Percentiles rank a stretch among this genome's conserved stretches.
Evolutionary conservation across 169 alveolate species (phyloP).

Genomic region (Eimeria falciformis): DNA sequence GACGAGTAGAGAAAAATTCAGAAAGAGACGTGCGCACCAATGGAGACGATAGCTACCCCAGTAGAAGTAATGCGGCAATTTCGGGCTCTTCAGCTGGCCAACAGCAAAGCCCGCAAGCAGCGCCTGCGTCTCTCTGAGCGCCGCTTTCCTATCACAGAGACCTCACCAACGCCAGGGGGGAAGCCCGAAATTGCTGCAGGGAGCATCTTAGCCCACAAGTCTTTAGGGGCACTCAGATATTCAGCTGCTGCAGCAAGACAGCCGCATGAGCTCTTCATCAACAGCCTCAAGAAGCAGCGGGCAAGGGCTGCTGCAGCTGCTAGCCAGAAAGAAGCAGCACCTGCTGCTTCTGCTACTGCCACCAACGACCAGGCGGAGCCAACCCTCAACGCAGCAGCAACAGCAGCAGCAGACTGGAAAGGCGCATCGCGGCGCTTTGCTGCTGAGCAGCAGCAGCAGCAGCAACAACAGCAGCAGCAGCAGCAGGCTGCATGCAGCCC

Average conservation of each 20-base stretch:
- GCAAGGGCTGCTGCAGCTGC: conserved; percentile 6
- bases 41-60: background rate
- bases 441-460: conserved; percentile 19
- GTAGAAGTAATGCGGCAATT: background rate
- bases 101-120: conserved; percentile 36
- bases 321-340: too few relatives aligned
- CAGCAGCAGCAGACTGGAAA: conserved; percentile 28
- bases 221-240: background rate
- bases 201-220: background rate
- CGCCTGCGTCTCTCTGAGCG: conserved; percentile 12
- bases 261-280: background rate
- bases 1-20: too few relatives aligned
- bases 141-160: background rate
- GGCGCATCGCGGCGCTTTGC: background rate
- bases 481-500: too few relatives aligned
- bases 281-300: background rate
- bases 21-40: background rate
- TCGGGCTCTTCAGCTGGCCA: conserved; percentile 16
- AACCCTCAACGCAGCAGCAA: background rate
- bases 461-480: background rate
- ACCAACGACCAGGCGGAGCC: too few relatives aligned
- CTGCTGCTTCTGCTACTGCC: background rate
- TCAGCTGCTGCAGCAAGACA: background rate
- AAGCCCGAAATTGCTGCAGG: background rate
- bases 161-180: background rate